Base-by-base conservation (phyloP, 2,329 filamentous ascomycete genomes). In the Trichoderma asperellum region DNA sequence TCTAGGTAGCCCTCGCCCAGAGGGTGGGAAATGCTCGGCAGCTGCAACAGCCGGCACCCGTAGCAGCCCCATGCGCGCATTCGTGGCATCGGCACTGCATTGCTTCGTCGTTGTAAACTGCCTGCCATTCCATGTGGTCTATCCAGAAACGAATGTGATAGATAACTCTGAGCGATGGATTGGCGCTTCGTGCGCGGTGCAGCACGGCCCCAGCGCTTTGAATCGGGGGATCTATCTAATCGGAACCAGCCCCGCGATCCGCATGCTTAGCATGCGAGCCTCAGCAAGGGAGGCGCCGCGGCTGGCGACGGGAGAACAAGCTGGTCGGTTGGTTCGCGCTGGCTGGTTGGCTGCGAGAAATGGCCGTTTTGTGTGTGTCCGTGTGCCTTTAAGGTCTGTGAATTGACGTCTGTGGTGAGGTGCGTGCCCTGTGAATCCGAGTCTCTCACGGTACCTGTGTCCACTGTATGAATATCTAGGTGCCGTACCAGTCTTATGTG, bases 201-300 rank as follows among this genome's bases (percentile, higher is more conserved):
- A 66, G 55, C 63, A 58, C 63, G 63, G 55, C 63, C 62, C 53
- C 63, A 58, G 63, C 63, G 63, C 63, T 59, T 66, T 66, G 40
- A 66, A 66, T 66, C 63, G 63, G 63, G 63, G 63, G 47, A 49
- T 49, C 47, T 24, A 66, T 66, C 63, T 66, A 59, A 66, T 66
- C 63, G 63, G 63, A 58, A 66, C 63, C 27, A 58, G 37, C 63
- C 63, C 63, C 63, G 63, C 63, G 63, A 66, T 66, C 53, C 63
- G 63, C 63, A 49, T 35, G 63, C 55, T 66, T 66, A 47, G 58
- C 63, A 66, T 58, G 40, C 63, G 63, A 66, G 63, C 53, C 40
- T 49, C 55, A 66, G 63, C 55, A 49, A 56, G 63, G 63, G 40
- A 56, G 52, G 5, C 63, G 24, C 53, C n/a, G 63, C 63, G 63